Percentiles rank a stretch among this genome's conserved stretches.
Conservation (phyloP, 257 asterid genomes). For the Paulownia fortunei region DNA sequence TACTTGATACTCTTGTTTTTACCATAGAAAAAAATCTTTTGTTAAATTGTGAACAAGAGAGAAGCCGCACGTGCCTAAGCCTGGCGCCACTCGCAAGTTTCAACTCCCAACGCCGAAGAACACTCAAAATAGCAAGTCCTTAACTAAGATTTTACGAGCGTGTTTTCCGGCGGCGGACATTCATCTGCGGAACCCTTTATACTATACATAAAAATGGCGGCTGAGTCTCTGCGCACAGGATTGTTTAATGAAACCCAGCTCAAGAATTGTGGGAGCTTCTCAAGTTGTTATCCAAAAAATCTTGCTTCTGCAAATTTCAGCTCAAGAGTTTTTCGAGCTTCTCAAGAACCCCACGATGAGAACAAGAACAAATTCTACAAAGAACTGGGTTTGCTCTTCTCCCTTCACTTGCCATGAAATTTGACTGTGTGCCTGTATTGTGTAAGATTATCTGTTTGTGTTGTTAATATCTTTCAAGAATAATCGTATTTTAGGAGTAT, state of each 20-base stretch:
- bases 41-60: slow-evolving; percentile 25
- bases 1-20: too few relatives aligned
- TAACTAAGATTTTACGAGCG: not conserved
- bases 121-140: not conserved
- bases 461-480: too few relatives aligned
- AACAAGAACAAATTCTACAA: slow-evolving; percentile 67
- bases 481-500: too few relatives aligned
- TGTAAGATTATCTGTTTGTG: too few relatives aligned
- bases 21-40: not conserved
- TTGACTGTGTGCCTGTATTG: not conserved
- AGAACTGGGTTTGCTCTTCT: slow-evolving; percentile 57
- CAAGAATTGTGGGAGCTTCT: slow-evolving; percentile 19
- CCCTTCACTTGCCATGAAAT: not conserved
- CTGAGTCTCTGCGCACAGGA: slow-evolving; percentile 33
- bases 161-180: slow-evolving; percentile 35
- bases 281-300: slow-evolving; percentile 32
- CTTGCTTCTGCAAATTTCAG: slow-evolving; percentile 36
- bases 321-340: slow-evolving; percentile 52
- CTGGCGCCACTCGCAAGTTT: slow-evolving; percentile 47
- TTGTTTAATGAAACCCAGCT: slow-evolving; percentile 31
- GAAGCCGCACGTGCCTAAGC: slow-evolving; percentile 26
- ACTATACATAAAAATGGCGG: slow-evolving; percentile 46
- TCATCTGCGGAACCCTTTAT: not conserved
- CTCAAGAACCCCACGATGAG: slow-evolving; percentile 51
- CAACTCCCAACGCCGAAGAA: slow-evolving; percentile 25